Conservation (phyloP, 140 eudicot genomes). For the Oenanthe javanica region DNA sequence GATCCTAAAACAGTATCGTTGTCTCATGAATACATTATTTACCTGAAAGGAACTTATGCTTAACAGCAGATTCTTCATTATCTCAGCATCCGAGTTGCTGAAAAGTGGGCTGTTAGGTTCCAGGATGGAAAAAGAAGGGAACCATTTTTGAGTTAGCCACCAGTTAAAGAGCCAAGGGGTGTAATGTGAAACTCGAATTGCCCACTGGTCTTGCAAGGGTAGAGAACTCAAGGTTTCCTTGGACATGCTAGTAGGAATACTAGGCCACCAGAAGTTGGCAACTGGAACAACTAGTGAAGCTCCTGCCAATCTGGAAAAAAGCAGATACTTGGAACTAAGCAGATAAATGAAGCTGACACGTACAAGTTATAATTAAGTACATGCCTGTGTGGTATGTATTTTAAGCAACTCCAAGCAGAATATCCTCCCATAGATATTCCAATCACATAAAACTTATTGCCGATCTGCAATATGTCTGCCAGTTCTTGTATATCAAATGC, state of each 20-base stretch:
- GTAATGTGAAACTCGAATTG: constrained; percentile 35
- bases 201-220: constrained; percentile 40
- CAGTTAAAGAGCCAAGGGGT: constrained; percentile 39
- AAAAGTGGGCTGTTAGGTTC: constrained; percentile 1
- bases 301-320: constrained; percentile 40
- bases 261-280: constrained; percentile 37
- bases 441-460: constrained; percentile 32
- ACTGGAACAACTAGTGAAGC: constrained; percentile 45
- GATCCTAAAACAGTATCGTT: no score
- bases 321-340: not conserved
- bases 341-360: not conserved
- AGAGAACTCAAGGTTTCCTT: constrained; percentile 17
- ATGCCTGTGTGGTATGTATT: constrained; percentile 38
- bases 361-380: not conserved
- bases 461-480: constrained; percentile 31
- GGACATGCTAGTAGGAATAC: constrained; percentile 26
- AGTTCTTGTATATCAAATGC: constrained; percentile 32
- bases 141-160: constrained; percentile 43
- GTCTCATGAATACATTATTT: no score
- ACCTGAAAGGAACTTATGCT: not conserved
- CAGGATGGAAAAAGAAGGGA: constrained; percentile 24
- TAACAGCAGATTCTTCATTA: not conserved
- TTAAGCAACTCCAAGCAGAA: constrained; percentile 31
- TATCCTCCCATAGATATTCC: constrained; percentile 34
- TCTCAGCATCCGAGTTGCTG: not conserved